These are phyloP conservation scores for Pichia sp. DNA, from an alignment of 1,139 yeast species.

Conservation along the genomic window DNA sequence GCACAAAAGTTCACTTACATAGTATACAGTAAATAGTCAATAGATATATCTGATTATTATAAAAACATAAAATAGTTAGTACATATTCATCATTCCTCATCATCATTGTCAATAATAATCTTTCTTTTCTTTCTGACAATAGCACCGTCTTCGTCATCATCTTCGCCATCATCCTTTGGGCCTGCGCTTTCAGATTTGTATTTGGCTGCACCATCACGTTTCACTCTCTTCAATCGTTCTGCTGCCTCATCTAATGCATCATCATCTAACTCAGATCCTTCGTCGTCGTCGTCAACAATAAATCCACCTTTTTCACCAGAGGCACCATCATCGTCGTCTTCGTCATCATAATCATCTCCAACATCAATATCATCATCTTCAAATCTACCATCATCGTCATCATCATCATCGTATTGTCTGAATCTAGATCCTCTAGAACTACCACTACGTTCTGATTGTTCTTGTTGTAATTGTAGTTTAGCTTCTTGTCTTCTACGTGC, in stretches of 20 bases:
- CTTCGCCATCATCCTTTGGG: conserved; percentile 29
- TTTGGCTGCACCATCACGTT: conserved; percentile 30
- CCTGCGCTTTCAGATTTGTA: conserved; percentile 10
- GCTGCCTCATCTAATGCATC: conserved; percentile 35
- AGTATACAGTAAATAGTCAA: neutral
- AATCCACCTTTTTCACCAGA: conserved; percentile 39
- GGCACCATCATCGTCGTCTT: conserved; percentile 37
- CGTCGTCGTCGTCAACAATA: conserved; percentile 39
- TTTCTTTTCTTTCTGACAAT: conserved; percentile 45
- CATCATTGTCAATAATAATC: conserved; percentile 59
- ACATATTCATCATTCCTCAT: conserved; percentile 28
- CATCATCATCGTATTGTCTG: conserved; percentile 13
- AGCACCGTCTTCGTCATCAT: conserved; percentile 37
- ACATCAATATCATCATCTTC: conserved; percentile 32
- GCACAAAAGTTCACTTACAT: neutral
- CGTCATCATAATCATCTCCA: conserved; percentile 32
- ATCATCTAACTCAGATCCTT: conserved; percentile 41
- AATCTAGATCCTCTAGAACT: conserved; percentile 2
- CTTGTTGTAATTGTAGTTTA: conserved; percentile 49
- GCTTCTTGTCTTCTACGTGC: conserved; percentile 60
- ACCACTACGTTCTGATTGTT: conserved; percentile 21
- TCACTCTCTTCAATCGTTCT: conserved; percentile 32
- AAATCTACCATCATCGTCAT: conserved; percentile 22
- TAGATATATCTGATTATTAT: neutral
- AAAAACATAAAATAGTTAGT: neutral